phyloP scores from a whole-genome alignment of 352 stramenopile species.

The Phytophthora agathidicida region DNA sequence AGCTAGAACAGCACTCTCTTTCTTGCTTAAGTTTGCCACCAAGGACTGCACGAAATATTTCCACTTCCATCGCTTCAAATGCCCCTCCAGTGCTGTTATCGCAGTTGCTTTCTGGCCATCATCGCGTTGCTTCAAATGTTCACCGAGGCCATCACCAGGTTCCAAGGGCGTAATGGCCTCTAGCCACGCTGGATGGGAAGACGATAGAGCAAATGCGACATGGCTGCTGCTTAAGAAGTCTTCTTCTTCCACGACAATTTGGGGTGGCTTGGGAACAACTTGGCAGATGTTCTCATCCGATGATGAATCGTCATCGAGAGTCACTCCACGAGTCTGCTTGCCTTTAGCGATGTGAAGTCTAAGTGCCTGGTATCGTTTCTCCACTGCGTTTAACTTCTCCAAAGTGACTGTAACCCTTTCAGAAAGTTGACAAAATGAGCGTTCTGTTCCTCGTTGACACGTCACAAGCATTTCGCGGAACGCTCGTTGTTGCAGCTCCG shows the following conservation, averaged over 20 bases:
- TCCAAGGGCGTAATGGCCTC: constrained; percentile 16
- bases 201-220: constrained; percentile 19
- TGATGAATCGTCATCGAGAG: neutral
- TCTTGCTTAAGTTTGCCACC: constrained; percentile 15
- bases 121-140: neutral
- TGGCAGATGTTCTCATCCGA: constrained; percentile 1
- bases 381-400: constrained; percentile 23
- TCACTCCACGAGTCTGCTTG: neutral
- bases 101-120: neutral
- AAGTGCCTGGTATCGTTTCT: constrained; percentile 19
- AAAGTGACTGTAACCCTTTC: constrained; percentile 21
- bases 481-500: constrained; percentile 42
- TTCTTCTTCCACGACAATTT: constrained; percentile 35
- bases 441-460: constrained; percentile 40
- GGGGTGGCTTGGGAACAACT: constrained; percentile 10
- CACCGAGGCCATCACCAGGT: neutral
- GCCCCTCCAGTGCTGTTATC: neutral
- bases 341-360: constrained; percentile 7
- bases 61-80: constrained; percentile 37
- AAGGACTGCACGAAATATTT: constrained; percentile 34
- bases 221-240: constrained; percentile 19
- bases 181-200: constrained; percentile 21
- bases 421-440: constrained; percentile 30
- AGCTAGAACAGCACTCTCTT: neutral
- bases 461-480: constrained; percentile 48